A percentile compares a stretch with the other conserved stretches of the same genome.
phyloP scores from a whole-genome alignment of 1,284 basidiomycete genomes.

The Cutaneotrichosporon sp. region DNA sequence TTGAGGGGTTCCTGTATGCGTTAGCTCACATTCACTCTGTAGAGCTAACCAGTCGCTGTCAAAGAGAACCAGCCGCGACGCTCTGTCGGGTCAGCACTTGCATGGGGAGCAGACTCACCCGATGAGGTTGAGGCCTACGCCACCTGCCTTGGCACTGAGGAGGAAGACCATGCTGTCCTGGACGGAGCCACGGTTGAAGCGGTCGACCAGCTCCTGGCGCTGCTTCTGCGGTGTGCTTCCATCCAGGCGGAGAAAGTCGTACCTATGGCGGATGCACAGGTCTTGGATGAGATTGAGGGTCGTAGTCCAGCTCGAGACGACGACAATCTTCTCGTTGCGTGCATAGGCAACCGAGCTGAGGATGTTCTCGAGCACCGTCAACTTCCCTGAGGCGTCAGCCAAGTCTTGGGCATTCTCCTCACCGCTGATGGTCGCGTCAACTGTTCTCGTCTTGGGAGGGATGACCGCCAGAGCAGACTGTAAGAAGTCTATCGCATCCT shows the following conservation, averaged over 20 bases:
- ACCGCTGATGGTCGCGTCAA: conserved; percentile 22
- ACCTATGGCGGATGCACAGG: conserved; percentile 73
- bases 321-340: conserved; percentile 89
- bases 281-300: conserved; percentile 90
- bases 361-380: conserved; percentile 72
- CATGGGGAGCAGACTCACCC: conserved; percentile 44
- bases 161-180: conserved; percentile 71
- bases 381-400: conserved; percentile 62
- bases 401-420: background rate
- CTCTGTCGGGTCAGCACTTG: conserved; percentile 54
- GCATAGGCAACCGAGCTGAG: conserved; percentile 64
- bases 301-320: conserved; percentile 86
- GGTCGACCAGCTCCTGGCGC: conserved; percentile 62
- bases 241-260: conserved; percentile 83
- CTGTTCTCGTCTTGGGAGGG: background rate
- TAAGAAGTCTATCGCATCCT: conserved; percentile 63
- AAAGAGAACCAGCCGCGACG: conserved; percentile 72
- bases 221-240: conserved; percentile 79
- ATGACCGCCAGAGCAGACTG: conserved; percentile 56
- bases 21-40: background rate
- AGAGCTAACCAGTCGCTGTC: conserved; percentile 83
- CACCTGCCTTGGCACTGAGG: conserved; percentile 92
- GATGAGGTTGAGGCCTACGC: conserved; percentile 90
- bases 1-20: conserved; percentile 51
- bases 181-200: conserved; percentile 44